Evolutionary conservation across 2,329 filamentous ascomycete genomes (phyloP).

Genomic region (Trichoderma arundinaceum): DNA sequence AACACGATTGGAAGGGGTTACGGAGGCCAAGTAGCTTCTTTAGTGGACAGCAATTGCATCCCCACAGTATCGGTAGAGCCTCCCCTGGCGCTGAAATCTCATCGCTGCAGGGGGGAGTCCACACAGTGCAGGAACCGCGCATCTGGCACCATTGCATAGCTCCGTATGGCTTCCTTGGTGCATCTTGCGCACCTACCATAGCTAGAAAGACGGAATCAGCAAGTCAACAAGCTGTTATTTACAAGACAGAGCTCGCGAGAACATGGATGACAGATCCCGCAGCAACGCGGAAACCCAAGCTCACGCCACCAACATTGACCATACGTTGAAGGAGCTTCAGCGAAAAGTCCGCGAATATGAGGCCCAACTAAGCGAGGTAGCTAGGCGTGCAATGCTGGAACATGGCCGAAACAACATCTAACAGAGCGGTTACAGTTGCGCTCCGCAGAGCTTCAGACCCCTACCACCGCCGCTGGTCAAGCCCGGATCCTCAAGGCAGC

Average conservation of each 20-base stretch:
- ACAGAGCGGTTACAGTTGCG: constrained; percentile 38
- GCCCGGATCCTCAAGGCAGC: constrained; percentile 63
- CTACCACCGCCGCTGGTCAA: constrained; percentile 42
- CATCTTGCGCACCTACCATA: neutral
- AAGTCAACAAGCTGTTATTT: no score
- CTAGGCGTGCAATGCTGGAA: constrained; percentile 5
- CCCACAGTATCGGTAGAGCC: neutral
- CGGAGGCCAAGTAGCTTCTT: neutral
- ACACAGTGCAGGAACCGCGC: constrained; percentile 5
- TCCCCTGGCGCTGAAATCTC: neutral
- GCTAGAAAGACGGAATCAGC: neutral
- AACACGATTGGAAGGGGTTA: neutral
- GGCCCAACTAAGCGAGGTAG: constrained; percentile 54
- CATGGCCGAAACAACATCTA: constrained; percentile 11
- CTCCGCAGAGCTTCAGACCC: constrained; percentile 36
- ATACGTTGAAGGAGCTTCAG: constrained; percentile 71
- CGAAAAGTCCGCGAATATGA: constrained; percentile 61
- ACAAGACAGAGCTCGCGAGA: neutral
- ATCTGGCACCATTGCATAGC: neutral
- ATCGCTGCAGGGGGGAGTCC: neutral
- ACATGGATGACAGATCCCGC: constrained; percentile 39
- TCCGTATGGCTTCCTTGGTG: neutral
- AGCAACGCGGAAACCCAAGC: constrained; percentile 38
- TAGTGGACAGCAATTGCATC: neutral
- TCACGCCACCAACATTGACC: constrained; percentile 61